phyloP scores from a whole-genome alignment of 148 eudicot genomes.

The Rhododendron henanense region DNA sequence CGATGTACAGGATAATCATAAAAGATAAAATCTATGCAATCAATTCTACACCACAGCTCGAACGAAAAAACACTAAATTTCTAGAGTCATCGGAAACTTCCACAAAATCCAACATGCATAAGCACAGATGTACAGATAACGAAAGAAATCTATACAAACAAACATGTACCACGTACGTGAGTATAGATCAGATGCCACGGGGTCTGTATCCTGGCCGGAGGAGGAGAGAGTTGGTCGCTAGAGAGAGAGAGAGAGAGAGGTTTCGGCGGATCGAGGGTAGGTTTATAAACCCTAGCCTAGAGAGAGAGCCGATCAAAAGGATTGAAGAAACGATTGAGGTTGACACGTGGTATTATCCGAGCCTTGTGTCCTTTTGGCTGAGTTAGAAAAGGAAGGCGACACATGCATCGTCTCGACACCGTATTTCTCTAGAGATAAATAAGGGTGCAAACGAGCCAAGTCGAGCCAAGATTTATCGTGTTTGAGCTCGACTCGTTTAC shows the following conservation, averaged over 20 bases:
- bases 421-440: background rate
- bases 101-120: background rate
- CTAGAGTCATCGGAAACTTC: background rate
- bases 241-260: background rate
- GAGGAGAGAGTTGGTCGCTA: background rate
- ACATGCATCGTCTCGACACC: background rate
- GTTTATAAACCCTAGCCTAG: constrained; percentile 10
- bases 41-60: background rate
- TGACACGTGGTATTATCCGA: constrained; percentile 13
- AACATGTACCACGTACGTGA: background rate
- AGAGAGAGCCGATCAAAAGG: background rate
- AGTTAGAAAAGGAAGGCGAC: background rate
- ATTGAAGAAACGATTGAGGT: background rate
- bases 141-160: background rate
- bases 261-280: background rate
- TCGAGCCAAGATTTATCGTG: no score
- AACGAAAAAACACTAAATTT: background rate
- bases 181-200: background rate
- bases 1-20: background rate
- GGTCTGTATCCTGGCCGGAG: constrained; percentile 9
- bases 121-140: background rate
- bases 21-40: background rate
- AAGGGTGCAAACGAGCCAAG: no score
- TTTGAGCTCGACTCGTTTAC: no score
- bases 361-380: background rate